Conservation (phyloP, 2,329 filamentous ascomycete species). For the Pleomassaria siparia region DNA sequence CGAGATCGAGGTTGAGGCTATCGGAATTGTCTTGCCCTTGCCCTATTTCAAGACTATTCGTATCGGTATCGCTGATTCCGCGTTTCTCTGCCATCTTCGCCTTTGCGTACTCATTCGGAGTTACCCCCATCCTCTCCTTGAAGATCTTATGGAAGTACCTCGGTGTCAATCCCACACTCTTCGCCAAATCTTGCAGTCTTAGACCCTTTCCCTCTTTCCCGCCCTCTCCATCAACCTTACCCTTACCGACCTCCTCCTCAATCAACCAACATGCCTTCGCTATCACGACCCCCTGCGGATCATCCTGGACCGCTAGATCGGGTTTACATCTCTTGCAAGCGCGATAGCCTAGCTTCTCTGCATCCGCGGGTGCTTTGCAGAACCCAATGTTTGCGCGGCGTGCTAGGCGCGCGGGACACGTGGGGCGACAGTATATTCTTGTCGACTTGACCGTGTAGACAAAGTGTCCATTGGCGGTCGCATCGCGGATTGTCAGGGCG, state of each 20-base stretch:
- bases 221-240: conserved; percentile 18
- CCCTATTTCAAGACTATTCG: no score
- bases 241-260: conserved; percentile 21
- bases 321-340: conserved; percentile 62
- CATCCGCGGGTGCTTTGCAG: conserved; percentile 50
- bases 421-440: conserved; percentile 62
- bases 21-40: no score
- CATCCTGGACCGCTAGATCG: conserved; percentile 35
- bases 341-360: conserved; percentile 54
- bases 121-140: conserved; percentile 57
- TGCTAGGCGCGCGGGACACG: conserved; percentile 62
- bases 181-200: conserved; percentile 53
- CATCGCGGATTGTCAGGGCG: conserved; percentile 50
- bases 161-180: conserved; percentile 55
- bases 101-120: conserved; percentile 50
- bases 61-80: conserved; percentile 6
- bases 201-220: conserved; percentile 22
- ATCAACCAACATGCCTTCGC: conserved; percentile 40
- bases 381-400: conserved; percentile 60
- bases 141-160: conserved; percentile 63
- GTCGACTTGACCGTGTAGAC: conserved; percentile 61
- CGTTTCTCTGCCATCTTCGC: conserved; percentile 14
- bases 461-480: conserved; percentile 49
- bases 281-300: conserved; percentile 51
- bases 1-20: no score